phyloP scores from a whole-genome alignment of 140 eudicot genomes.

The Bidens hawaiensis region DNA sequence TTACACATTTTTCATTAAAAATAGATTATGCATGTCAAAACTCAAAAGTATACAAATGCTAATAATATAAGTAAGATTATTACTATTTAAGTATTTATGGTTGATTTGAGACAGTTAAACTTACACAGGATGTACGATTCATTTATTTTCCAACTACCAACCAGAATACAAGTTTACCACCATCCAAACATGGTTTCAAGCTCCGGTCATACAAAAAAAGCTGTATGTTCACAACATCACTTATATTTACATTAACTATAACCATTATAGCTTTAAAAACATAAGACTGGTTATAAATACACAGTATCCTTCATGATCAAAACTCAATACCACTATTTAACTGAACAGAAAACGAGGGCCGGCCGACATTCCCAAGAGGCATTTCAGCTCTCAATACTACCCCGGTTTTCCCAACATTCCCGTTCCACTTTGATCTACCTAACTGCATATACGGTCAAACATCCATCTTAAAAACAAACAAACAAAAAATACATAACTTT shows the following conservation, averaged over 20 bases:
- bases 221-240: slow-evolving; percentile 4
- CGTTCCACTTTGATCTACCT: slow-evolving; percentile 98
- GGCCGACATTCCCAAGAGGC: slow-evolving; percentile 64
- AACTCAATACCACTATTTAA: slow-evolving; percentile 90
- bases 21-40: no score
- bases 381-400: slow-evolving; percentile 74
- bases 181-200: slow-evolving; percentile 15
- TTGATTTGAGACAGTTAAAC: no score
- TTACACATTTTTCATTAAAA: no score
- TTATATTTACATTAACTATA: slow-evolving; percentile 22
- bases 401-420: slow-evolving; percentile 84
- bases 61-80: no score
- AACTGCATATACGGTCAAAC: slow-evolving; percentile 43
- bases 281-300: background rate
- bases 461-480: background rate
- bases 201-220: slow-evolving; percentile 4
- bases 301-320: slow-evolving; percentile 27
- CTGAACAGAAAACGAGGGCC: slow-evolving; percentile 80
- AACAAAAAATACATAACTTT: background rate
- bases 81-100: no score
- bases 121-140: background rate
- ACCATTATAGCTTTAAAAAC: background rate
- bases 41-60: no score
- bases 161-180: background rate
- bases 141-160: background rate